Percentiles rank a stretch among this genome's conserved stretches.
phyloP scores from a whole-genome alignment of 768 basidiomycete genomes.

The Bullera alba region DNA sequence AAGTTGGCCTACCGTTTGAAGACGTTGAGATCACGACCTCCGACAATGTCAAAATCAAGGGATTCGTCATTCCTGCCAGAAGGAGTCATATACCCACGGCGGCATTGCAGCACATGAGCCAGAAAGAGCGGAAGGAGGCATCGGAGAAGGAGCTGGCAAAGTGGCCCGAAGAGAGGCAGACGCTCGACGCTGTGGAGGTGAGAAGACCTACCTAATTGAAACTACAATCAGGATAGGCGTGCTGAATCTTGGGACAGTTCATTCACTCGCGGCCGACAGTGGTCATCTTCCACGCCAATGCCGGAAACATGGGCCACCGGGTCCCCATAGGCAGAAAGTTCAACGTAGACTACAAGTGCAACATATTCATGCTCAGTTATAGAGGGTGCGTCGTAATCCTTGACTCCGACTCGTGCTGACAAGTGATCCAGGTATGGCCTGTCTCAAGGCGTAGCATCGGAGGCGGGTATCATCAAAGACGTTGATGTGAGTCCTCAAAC shows the following conservation, averaged over 20 bases:
- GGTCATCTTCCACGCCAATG: constrained; percentile 81
- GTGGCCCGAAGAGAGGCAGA: constrained; percentile 45
- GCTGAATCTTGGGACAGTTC: constrained; percentile 14
- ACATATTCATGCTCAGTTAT: constrained; percentile 90
- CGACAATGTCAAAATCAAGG: constrained; percentile 65
- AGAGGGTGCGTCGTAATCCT: constrained; percentile 59
- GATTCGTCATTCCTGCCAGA: constrained; percentile 68
- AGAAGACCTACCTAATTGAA: constrained; percentile 22
- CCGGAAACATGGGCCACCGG: constrained; percentile 64
- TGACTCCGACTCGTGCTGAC: constrained; percentile 1
- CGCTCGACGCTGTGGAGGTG: constrained; percentile 56
- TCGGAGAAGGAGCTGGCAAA: constrained; percentile 26
- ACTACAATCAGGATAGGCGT: background rate
- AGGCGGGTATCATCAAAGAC: constrained; percentile 73
- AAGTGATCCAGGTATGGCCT: constrained; percentile 51
- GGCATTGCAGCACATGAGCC: constrained; percentile 14
- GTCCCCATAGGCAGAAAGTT: constrained; percentile 81
- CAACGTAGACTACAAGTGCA: constrained; percentile 74
- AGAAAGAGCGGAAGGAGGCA: constrained; percentile 40
- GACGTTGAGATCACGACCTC: constrained; percentile 64
- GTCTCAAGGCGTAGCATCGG: constrained; percentile 79
- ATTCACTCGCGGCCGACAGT: constrained; percentile 63
- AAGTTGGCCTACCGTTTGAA: constrained; percentile 67
- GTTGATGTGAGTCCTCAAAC: constrained; percentile 58
- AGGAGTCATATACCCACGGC: constrained; percentile 48